Evolutionary conservation across 352 stramenopile species (phyloP), one percentile per base, ranked within the genome.

Genomic region (Globisporangium okanoganense): DNA sequence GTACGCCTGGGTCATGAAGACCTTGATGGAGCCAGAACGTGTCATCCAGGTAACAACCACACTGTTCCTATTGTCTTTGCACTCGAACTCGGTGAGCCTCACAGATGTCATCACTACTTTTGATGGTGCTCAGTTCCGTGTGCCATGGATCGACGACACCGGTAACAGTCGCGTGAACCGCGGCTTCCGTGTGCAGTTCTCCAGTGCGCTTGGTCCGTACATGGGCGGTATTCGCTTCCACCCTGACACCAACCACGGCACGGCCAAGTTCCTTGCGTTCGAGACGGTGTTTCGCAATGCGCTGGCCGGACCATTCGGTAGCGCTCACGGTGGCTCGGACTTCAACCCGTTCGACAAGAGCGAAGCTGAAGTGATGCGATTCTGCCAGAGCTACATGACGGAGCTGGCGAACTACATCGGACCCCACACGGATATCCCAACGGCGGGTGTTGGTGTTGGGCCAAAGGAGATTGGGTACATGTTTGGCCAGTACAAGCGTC

Each of bases 321-420:
- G 72, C 18, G 85, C 85, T 13, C 92, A 97, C 69, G 93, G 94
- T 62, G 95, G 94, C 54, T 96, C 92, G 35, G 97, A 99, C 71
- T 99, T 99, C 65, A 98, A 99, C 74, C 96, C 97, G 8, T 80
- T 97, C 61, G 92, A 98, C 76, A 99, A 99, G 78, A 97, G 81
- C 55, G 96, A 99, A 72, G 85, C 90, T 25, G 97, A 99, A 69
- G 95, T 99, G 65, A 97, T 99, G 82, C 85, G 96, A 50, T 99
- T 99, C 73, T 99, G 96, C 67, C 96, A 99, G 78, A 96, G 81
- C 44, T 99, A 98, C 78, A 98, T 99, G 94, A 99, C 94, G 2
- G 97, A 99, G 71, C 75, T 99, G 52, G 86, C 90, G 62, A 99
- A 99, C 70, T 99, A 99, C 82, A 97, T 99, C 69, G 97, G 96